phyloP scores from a whole-genome alignment of 306 rosid species.

The Phaseolus lunatus region DNA sequence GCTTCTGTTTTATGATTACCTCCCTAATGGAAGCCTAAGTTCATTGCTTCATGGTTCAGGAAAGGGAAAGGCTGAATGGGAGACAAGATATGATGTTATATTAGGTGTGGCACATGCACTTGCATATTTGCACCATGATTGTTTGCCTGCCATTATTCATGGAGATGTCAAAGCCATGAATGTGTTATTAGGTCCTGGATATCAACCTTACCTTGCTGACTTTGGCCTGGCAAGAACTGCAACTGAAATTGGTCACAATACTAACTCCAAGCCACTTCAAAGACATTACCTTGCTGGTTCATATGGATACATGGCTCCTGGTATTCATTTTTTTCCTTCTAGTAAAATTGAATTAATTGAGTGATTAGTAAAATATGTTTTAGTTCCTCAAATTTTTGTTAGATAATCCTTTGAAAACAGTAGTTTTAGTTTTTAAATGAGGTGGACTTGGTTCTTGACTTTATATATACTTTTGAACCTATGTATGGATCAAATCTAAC shows the following conservation, averaged over 20 bases:
- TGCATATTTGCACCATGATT: slow-evolving; percentile 90
- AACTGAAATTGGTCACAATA: slow-evolving; percentile 35
- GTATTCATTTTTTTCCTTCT: slow-evolving; percentile 46
- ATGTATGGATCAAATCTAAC: neutral
- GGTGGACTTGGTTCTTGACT: neutral
- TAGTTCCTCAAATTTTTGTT: neutral
- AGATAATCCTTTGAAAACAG: neutral
- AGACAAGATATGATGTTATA: slow-evolving; percentile 72
- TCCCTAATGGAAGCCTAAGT: slow-evolving; percentile 89
- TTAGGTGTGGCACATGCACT: slow-evolving; percentile 93
- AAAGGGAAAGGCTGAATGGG: slow-evolving; percentile 86
- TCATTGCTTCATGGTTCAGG: slow-evolving; percentile 81
- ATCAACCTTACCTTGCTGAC: slow-evolving; percentile 89
- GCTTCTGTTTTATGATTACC: slow-evolving; percentile 87
- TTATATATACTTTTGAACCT: neutral
- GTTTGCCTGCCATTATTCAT: slow-evolving; percentile 84
- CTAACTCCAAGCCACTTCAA: slow-evolving; percentile 51
- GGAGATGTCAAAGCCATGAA: slow-evolving; percentile 99
- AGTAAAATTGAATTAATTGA: neutral
- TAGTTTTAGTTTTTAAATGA: neutral
- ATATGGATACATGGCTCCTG: slow-evolving; percentile 99
- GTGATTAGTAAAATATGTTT: neutral
- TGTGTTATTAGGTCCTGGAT: slow-evolving; percentile 71
- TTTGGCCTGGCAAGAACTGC: slow-evolving; percentile 82
- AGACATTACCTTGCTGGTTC: slow-evolving; percentile 93